Evolutionary conservation across 164 flowering plant genomes (phyloP), one percentile per base, ranked within the genome.

Genomic region (Sedum album): DNA sequence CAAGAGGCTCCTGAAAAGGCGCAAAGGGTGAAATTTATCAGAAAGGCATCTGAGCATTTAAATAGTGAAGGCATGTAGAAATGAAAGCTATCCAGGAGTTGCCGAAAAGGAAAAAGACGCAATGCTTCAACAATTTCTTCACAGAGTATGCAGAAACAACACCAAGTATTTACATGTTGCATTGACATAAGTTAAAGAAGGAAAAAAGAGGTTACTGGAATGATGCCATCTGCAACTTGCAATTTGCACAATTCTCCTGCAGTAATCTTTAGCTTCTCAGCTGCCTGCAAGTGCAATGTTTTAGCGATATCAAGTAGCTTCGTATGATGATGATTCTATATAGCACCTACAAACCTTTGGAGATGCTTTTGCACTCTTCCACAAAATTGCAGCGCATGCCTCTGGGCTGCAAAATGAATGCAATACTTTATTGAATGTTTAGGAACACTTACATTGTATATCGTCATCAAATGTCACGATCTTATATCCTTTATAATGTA

Each of bases 311-410:
- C n/a, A n/a, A n/a, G n/a, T n/a, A n/a, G n/a, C n/a, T n/a, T n/a
- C n/a, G n/a, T n/a, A n/a, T n/a, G n/a, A n/a, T n/a, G n/a, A n/a
- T 21, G 8, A 38, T 21, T 62, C 60, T 44, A 28, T 61, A 33
- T 23, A 2, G 6, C 31, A 53, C 26, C 76, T 33, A 42, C n/a
- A 67, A 66, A 94, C 99, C 97, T 85, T 83, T 68, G 99, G 97
- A 73, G 99, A 44, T 68, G 90, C 92, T 79, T 87, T 87, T 69
- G 99, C 82, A 78, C 41, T 79, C 81, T 94, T 94, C 89, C 89
- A 94, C 73, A 91, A 75, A 73, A 94, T 94, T 60, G 99, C 96
- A 65, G 97, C 99, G 82, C 96, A 89, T 72, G 97, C 99, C 78
- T 94, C 97, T 42, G 99, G 99, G 75, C 99, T 94, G 79, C 64